Evolutionary conservation across 2,329 filamentous ascomycete genomes (phyloP), one percentile per base, ranked within the genome.

Genomic region (Fusarium tricinctum): DNA sequence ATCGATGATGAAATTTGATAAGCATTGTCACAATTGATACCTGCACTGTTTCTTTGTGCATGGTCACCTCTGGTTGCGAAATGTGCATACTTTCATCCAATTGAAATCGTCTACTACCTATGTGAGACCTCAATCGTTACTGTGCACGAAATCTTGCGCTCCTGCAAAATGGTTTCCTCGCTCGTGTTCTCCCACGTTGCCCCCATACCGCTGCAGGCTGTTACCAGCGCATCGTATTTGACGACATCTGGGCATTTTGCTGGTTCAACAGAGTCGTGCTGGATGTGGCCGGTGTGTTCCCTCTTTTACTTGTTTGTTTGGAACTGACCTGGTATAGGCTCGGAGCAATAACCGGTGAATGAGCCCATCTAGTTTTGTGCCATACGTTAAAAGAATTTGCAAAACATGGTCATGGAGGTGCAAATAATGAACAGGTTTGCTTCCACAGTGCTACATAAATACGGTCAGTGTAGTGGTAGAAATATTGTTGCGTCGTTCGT

Each of bases 351-450:
- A 86, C 2, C 17, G 19, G 59, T 87, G 82, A 28, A 91, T 84
- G 13, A 84, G 85, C 78, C 90, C 88, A 76, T 89, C 87, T 79
- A 90, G 88, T 2, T 88, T 86, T 2, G 87, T 86, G 46, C 84
- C 78, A 88, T 78, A 19, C 85, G 83, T 59, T 85, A 77, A 19
- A 91, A 80, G 6, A 84, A 86, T 86, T 80, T 91, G 86, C 68
- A 65, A 3, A 71, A 54, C 0, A 62, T 71, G 0, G 68, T 68
- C 65, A 71, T 66, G 1, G 40, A 80, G 22, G 75, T 77, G 58
- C 78, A 80, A 23, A 81, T 76, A 38, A 81, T 74, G 39, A 80
- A 74, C 0, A 81, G 73, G 23, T 81, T 81, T 3, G 75, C 73
- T 51, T 81, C 79, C 6, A 79, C 64, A 30, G 79, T 73, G 2